Evolutionary conservation across 2,329 filamentous ascomycete genomes (phyloP), one percentile per base, ranked within the genome.

Genomic region (Talaromyces verruculosus): DNA sequence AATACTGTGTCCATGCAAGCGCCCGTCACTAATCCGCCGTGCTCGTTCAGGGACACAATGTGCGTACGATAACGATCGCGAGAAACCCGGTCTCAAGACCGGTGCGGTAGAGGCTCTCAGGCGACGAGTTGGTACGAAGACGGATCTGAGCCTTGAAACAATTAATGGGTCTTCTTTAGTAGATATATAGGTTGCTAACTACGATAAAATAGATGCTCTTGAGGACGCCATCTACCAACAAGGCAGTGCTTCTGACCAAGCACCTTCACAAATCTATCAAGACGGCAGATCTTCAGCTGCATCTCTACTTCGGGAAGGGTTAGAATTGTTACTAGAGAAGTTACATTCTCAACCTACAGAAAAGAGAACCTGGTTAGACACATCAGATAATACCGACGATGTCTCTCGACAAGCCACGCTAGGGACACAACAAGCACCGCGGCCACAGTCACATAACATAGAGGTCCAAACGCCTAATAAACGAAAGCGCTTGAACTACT

Each of bases 41-140:
- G 45, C 13, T 25, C 4, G 3, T 47, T 25, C 19, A 47, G 45
- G 45, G 1, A 47, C 45, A 25, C 57, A 45, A 15, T 66, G 65
- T 33, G n/a, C 8, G 5, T 66, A 66, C 57, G 65, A 66, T 30
- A 37, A 28, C 4, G 41, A 30, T 7, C 49, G 61, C 19, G 47
- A 64, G 17, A 66, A 66, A 53, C 61, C 65, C 8, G 61, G 61
- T 8, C 5, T 66, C 8, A 67, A 67, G 53, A 37, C 60, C 2
- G 45, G 59, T 61, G 70, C 69, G 65, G 70, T 69, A 33, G 43
- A 62, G 19, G 25, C 19, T 28, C 41, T 62, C 17, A 35, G 45
- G 45, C 41, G 60, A 30, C 37, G 60, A 11, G 41, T 62, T 22
- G 60, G 68, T 62, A 45, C 28, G 45, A 47, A 13, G 19, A 15